These are phyloP conservation scores for Phanerochaete sordida DNA, from an alignment of 768 basidiomycete genomes.

Conservation along the genomic window DNA sequence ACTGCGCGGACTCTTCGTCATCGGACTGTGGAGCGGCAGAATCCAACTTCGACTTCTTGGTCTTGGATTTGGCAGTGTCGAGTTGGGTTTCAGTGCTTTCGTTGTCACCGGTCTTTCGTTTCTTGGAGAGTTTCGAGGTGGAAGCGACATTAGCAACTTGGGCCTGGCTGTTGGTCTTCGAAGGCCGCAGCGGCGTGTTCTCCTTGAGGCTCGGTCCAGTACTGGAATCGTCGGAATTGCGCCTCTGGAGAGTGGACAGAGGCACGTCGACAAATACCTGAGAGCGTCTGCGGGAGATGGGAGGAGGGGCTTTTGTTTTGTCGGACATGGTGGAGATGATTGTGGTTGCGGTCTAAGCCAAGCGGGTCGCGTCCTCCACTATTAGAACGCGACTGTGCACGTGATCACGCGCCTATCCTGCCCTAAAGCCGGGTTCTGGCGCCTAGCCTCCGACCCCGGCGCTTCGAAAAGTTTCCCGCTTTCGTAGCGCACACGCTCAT, in stretches of 20 bases:
- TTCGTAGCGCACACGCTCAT: neutral
- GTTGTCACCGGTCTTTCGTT: constrained; percentile 47
- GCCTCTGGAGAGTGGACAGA: constrained; percentile 36
- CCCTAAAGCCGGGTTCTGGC: constrained; percentile 25
- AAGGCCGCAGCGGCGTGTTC: constrained; percentile 23
- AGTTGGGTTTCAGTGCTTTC: constrained; percentile 9
- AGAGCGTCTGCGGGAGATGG: constrained; percentile 31
- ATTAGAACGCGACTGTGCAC: constrained; percentile 11
- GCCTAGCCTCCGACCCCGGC: neutral
- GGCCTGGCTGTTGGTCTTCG: constrained; percentile 26
- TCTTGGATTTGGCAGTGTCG: constrained; percentile 17
- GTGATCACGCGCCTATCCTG: constrained; percentile 18
- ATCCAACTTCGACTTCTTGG: constrained; percentile 25
- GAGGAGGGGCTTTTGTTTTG: constrained; percentile 12
- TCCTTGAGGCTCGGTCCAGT: constrained; percentile 16
- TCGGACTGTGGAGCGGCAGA: constrained; percentile 11
- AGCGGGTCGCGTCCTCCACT: constrained; percentile 11
- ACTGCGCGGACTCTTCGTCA: neutral
- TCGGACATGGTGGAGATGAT: constrained; percentile 4
- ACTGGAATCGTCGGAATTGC: neutral
- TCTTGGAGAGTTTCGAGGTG: constrained; percentile 31
- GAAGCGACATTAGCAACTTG: constrained; percentile 16
- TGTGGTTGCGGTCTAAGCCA: constrained; percentile 8
- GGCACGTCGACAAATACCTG: constrained; percentile 63
- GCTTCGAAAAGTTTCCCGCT: constrained; percentile 12